A percentile compares a stretch with the other conserved stretches of the same genome.
Evolutionary conservation across 306 rosid genomes (phyloP).

Genomic region (Fragaria vesca): DNA sequence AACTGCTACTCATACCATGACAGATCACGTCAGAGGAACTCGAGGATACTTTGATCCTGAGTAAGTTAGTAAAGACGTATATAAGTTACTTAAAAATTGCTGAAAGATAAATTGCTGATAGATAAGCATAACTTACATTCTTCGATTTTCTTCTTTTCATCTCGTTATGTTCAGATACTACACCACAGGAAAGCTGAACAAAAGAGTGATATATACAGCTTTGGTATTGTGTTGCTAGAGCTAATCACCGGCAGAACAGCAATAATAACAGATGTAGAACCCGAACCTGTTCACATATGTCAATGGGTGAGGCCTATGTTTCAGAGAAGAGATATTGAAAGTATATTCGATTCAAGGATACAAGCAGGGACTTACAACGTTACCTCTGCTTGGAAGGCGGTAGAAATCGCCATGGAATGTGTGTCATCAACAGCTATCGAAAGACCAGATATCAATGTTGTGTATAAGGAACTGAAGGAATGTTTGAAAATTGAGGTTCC

Average conservation of each 20-base stretch:
- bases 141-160: too few species aligned
- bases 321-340: constrained; percentile 14
- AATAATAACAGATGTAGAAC: not conserved
- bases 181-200: not conserved
- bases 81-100: too few species aligned
- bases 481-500: constrained; percentile 24
- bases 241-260: not conserved
- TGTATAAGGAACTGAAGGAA: constrained; percentile 17
- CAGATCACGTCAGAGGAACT: constrained; percentile 34
- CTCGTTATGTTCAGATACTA: not conserved
- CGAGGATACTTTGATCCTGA: constrained; percentile 46
- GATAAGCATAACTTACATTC: too few species aligned
- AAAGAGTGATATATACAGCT: not conserved
- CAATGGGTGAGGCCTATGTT: constrained; percentile 22
- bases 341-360: constrained; percentile 29
- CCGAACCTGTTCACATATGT: constrained; percentile 9
- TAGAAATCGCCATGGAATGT: constrained; percentile 27
- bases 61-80: constrained; percentile 28
- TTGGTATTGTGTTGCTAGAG: not conserved
- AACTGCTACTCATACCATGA: constrained; percentile 30
- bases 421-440: not conserved
- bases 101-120: not conserved
- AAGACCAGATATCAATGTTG: constrained; percentile 27
- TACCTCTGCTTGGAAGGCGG: constrained; percentile 16
- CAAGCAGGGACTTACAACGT: not conserved